Base-by-base conservation (phyloP, 345 rosid genomes). In the Litchi chinensis region DNA sequence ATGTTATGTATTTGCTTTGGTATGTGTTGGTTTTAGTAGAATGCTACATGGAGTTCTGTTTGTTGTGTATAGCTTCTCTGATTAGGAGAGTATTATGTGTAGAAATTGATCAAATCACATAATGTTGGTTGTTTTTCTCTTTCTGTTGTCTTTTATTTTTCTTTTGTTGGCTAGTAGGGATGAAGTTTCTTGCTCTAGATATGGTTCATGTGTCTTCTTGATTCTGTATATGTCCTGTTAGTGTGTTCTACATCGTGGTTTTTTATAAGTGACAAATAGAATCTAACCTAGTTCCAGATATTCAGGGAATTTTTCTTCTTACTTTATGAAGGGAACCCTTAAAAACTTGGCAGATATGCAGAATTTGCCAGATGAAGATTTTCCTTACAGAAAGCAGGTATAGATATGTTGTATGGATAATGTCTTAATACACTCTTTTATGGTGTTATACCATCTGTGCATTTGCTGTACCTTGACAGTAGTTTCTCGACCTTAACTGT, bases 381-480 rank as follows among this genome's bases (percentile, higher is more conserved):
- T 96, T 83, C 92, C 95, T 74, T 85, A 76, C 81, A 88, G 94
- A 82, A 96, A 90, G 79, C 98, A 96, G 98, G 99, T 90, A 83
- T 74, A 68, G 46, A 7, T 77, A 43, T 75, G 60, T 59, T 52
- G 1, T 54, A 10, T 56, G 56, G 66, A 68, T 6, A 67, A 40
- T 7, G 50, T 68, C 37, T 15, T 28, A 56, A 22, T 57, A 22
- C 52, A 44, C 16, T 8, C 24, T 28, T 10, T 50, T 15, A 37
- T 70, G 32, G 41, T 67, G 48, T 70, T 22, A 22, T 39, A 21
- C 50, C 39, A 21, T 10, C 26, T 44, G 26, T 46, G 10, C 50
- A 19, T 44, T 32, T 39, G 12, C 7, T 10, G 37, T 56, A 18
- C 16, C 12, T 39, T 37, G 12, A 64, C 72, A 59, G 54, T 65